Conservation (phyloP, 163 green algal genomes). For the Chlamydomonas reinhardtii region DNA sequence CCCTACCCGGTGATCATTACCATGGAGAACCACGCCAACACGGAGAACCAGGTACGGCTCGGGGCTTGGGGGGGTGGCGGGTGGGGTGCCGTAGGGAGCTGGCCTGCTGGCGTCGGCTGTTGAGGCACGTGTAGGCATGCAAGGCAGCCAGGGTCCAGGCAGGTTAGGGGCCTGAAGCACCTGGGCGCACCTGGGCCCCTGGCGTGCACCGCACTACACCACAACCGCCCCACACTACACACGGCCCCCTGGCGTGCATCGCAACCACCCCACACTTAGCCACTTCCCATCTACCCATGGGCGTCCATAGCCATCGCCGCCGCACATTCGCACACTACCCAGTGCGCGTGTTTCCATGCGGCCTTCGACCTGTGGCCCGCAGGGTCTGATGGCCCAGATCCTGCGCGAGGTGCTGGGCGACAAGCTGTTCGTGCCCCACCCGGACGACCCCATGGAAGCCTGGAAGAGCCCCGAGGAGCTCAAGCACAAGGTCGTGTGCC, state of each 20-base stretch:
- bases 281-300: too few relatives aligned
- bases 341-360: too few relatives aligned
- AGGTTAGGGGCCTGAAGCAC: too few relatives aligned
- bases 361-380: background rate
- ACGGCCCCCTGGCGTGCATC: too few relatives aligned
- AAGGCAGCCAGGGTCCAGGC: too few relatives aligned
- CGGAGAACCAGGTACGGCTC: conserved; percentile 49
- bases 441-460: background rate
- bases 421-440: conserved; percentile 47
- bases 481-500: conserved; percentile 32
- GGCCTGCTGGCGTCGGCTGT: background rate
- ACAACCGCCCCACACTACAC: too few relatives aligned
- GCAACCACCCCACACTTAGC: too few relatives aligned
- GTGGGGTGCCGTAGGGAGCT: background rate
- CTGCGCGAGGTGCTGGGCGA: conserved; percentile 38
- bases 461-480: conserved; percentile 49
- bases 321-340: too few relatives aligned
- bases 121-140: too few relatives aligned
- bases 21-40: conserved; percentile 61
- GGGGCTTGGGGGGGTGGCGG: background rate
- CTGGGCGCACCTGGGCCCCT: too few relatives aligned
- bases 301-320: too few relatives aligned
- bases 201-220: too few relatives aligned
- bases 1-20: conserved; percentile 66
- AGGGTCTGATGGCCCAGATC: conserved; percentile 44